phyloP scores from a whole-genome alignment of 192 early-diverging fungal species.

The Mortierella antarctica region DNA sequence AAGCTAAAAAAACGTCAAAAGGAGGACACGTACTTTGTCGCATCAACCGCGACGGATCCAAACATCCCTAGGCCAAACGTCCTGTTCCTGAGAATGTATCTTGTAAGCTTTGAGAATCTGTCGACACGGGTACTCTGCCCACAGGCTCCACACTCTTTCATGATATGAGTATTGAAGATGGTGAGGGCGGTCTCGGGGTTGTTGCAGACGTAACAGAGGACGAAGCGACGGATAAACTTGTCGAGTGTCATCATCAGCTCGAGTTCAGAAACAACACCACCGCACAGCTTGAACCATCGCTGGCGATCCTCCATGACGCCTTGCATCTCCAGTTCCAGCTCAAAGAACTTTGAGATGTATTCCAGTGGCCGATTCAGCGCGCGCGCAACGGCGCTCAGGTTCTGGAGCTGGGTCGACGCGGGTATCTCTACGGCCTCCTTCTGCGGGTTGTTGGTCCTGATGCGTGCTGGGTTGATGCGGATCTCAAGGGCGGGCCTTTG shows the following conservation, averaged over 20 bases:
- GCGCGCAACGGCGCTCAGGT: conserved; percentile 24
- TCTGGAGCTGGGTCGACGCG: conserved; percentile 50
- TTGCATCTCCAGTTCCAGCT: conserved; percentile 46
- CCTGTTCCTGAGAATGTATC: conserved; percentile 41
- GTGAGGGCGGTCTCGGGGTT: conserved; percentile 96
- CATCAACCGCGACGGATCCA: conserved; percentile 15
- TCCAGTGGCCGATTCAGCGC: conserved; percentile 46
- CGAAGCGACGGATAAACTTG: conserved; percentile 94
- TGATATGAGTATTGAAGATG: conserved; percentile 35
- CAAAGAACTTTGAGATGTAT: conserved; percentile 45
- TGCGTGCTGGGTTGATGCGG: conserved; percentile 43
- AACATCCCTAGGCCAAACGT: conserved; percentile 35
- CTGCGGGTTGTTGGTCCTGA: conserved; percentile 34
- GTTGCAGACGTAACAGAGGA: conserved; percentile 89
- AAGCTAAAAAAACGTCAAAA: background rate
- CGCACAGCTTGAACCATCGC: conserved; percentile 38
- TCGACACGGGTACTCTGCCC: conserved; percentile 56
- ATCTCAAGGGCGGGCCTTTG: conserved; percentile 46
- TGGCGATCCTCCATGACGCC: conserved; percentile 40
- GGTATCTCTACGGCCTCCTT: conserved; percentile 32
- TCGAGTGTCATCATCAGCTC: conserved; percentile 69
- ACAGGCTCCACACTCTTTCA: conserved; percentile 53
- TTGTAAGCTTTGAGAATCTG: conserved; percentile 59
- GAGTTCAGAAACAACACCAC: conserved; percentile 13
- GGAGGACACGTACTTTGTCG: conserved; percentile 27